Evolutionary conservation across 2,329 filamentous ascomycete genomes (phyloP).

Genomic region (Colletotrichum sp.): DNA sequence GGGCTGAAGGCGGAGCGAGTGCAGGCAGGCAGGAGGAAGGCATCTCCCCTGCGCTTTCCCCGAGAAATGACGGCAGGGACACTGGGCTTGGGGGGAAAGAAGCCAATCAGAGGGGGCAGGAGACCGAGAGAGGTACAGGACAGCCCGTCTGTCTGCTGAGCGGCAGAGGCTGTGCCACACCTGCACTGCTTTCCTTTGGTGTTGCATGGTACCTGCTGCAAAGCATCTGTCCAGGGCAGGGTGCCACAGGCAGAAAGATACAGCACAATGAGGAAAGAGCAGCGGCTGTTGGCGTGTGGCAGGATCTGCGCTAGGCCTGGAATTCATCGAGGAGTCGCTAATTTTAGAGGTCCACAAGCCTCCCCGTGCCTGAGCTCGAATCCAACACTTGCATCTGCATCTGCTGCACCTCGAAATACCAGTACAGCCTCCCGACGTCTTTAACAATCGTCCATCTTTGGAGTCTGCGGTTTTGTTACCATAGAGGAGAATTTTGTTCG

Average conservation of each 20-base stretch:
- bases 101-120: background rate
- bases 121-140: background rate
- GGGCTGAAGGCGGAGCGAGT: slow-evolving; percentile 10
- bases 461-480: accelerated
- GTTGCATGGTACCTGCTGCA: background rate
- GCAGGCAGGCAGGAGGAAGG: background rate
- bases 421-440: background rate
- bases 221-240: background rate
- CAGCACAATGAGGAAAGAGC: background rate
- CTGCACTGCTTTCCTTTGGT: background rate
- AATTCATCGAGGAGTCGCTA: background rate
- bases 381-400: background rate
- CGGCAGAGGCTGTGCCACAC: background rate
- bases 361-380: background rate
- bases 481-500: background rate
- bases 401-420: background rate
- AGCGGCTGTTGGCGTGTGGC: background rate
- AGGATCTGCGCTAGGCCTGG: slow-evolving; percentile 1
- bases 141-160: background rate
- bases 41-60: slow-evolving; percentile 3
- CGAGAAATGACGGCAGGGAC: background rate
- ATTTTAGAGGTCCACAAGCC: background rate
- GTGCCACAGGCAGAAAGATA: background rate
- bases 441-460: background rate
- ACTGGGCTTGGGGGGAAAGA: background rate